phyloP scores from a whole-genome alignment of 768 basidiomycete species.

The Termitomyces titanicus region DNA sequence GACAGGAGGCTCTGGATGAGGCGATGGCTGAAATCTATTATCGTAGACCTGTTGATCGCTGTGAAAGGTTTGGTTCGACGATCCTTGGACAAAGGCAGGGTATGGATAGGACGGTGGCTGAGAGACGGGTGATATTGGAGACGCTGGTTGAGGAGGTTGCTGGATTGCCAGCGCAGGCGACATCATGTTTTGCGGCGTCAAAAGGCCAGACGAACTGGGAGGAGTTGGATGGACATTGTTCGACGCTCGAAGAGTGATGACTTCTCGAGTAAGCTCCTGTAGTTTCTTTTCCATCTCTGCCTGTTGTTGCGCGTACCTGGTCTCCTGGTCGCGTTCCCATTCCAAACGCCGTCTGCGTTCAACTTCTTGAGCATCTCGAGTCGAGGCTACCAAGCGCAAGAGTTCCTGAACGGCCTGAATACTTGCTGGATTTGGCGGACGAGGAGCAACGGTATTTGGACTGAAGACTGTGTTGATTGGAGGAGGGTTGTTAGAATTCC shows the following conservation, averaged over 20 bases:
- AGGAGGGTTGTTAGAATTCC: not conserved
- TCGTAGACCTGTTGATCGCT: slow-evolving; percentile 11
- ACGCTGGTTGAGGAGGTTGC: slow-evolving; percentile 21
- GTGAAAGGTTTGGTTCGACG: slow-evolving; percentile 27
- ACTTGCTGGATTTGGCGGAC: slow-evolving; percentile 30
- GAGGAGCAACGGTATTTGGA: slow-evolving; percentile 13
- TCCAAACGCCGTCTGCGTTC: slow-evolving; percentile 55
- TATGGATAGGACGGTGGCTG: slow-evolving; percentile 27
- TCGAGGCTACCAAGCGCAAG: slow-evolving; percentile 51
- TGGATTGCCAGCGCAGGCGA: slow-evolving; percentile 29
- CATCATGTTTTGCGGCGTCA: slow-evolving; percentile 27
- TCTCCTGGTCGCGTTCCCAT: slow-evolving; percentile 74
- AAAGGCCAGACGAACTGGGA: slow-evolving; percentile 15
- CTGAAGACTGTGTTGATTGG: slow-evolving; percentile 5
- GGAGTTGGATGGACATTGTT: slow-evolving; percentile 23
- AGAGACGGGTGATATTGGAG: slow-evolving; percentile 36
- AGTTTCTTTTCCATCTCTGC: slow-evolving; percentile 59
- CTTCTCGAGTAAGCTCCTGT: slow-evolving; percentile 50
- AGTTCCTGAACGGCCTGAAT: slow-evolving; percentile 56
- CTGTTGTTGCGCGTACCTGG: slow-evolving; percentile 48
- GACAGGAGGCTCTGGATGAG: slow-evolving; percentile 12
- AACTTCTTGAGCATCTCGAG: slow-evolving; percentile 55
- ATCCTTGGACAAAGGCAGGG: slow-evolving; percentile 34
- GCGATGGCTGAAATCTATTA: slow-evolving; percentile 12
- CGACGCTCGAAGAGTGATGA: slow-evolving; percentile 40